These are phyloP conservation scores for Isoetes engelmannii DNA, from an alignment of 83 land plant genomes.

Conservation along the genomic window DNA sequence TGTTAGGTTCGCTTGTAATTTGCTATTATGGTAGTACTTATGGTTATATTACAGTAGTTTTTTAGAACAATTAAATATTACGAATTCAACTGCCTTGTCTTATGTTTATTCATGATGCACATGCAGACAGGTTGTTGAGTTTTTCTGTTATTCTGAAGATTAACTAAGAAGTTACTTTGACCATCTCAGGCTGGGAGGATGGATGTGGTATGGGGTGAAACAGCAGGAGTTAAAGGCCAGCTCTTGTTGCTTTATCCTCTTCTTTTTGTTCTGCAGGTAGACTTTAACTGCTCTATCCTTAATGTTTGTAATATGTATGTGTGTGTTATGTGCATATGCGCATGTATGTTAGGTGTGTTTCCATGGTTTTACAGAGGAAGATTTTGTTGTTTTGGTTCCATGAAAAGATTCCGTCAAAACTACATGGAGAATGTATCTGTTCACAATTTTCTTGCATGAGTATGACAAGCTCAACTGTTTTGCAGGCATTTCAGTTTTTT, in stretches of 20 bases:
- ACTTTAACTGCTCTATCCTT: constrained; percentile 19
- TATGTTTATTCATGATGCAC: no score
- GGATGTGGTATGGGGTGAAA: constrained; percentile 99
- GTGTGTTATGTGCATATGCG: background rate
- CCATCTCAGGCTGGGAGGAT: constrained; percentile 97
- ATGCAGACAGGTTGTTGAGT: no score
- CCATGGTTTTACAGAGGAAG: background rate
- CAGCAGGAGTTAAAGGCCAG: constrained; percentile 92
- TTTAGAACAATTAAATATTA: no score
- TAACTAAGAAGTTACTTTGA: no score
- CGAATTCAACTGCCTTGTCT: no score
- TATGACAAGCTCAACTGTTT: background rate
- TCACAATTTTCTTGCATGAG: background rate
- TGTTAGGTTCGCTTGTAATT: no score
- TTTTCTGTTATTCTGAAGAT: no score
- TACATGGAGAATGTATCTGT: background rate
- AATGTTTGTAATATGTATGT: background rate
- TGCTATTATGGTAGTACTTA: no score
- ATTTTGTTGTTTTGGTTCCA: background rate
- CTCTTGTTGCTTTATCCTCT: constrained; percentile 68
- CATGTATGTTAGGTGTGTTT: background rate
- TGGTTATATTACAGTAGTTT: no score
- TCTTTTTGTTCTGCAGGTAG: constrained; percentile 86
- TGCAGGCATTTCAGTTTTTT: constrained; percentile 34
- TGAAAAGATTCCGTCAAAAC: background rate